Conservation (phyloP, 257 asterid species). For the Solanum ahanhuiri region DNA sequence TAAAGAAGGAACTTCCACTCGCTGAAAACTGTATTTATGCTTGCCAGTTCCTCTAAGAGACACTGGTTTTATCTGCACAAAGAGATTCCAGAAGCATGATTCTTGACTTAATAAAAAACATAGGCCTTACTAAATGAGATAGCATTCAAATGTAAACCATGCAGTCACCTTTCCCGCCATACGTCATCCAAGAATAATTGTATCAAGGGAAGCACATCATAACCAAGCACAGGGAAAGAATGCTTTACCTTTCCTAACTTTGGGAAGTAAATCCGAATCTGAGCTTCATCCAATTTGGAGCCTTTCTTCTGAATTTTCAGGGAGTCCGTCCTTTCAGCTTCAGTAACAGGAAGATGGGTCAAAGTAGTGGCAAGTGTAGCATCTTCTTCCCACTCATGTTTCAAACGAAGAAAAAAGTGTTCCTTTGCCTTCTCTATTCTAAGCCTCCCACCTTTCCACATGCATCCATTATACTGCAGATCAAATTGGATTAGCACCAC, state of each 20-base stretch:
- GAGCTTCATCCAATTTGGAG: conserved; percentile 35
- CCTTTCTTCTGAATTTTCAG: conserved; percentile 23
- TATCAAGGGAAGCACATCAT: not conserved
- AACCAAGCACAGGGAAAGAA: not conserved
- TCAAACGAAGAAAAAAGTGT: conserved; percentile 43
- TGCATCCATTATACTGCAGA: conserved; percentile 82
- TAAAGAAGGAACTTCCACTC: conserved; percentile 57
- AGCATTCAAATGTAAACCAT: not conserved
- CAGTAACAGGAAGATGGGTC: conserved; percentile 10
- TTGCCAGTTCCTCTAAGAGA: conserved; percentile 82
- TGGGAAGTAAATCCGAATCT: conserved; percentile 63
- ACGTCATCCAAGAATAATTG: not conserved
- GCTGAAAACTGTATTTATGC: conserved; percentile 97
- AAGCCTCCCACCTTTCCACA: conserved; percentile 91
- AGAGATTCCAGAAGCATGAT: conserved; percentile 2
- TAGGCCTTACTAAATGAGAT: not conserved
- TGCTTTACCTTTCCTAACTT: conserved; percentile 60
- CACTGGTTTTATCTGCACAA: conserved; percentile 51
- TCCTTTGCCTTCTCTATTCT: conserved; percentile 90
- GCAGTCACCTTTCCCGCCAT: not conserved
- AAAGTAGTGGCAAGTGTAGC: conserved; percentile 31
- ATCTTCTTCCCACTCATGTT: conserved; percentile 74
- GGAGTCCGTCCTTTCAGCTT: conserved; percentile 18
- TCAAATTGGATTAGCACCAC: not conserved
- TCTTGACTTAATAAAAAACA: conserved; percentile 8